Percentiles rank a stretch among this genome's conserved stretches.
phyloP scores from a whole-genome alignment of 2,329 filamentous ascomycete species.

The Anthostomella pinea region DNA sequence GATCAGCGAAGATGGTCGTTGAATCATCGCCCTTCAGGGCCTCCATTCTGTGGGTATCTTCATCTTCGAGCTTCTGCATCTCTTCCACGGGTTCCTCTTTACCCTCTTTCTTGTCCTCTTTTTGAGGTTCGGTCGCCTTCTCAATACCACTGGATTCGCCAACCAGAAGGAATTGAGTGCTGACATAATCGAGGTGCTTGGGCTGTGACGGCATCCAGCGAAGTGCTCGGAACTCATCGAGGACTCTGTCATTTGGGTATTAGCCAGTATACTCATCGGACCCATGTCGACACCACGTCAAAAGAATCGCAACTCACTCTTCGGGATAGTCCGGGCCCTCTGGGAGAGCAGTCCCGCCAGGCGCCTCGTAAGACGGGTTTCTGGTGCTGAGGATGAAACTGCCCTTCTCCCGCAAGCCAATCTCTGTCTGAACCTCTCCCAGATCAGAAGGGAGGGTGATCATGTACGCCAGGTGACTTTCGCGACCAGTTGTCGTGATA shows the following conservation, averaged over 20 bases:
- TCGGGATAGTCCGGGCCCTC: constrained; percentile 68
- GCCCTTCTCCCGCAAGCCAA: constrained; percentile 69
- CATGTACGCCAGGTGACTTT: constrained; percentile 77
- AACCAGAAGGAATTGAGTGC: constrained; percentile 76
- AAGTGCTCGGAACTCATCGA: constrained; percentile 67
- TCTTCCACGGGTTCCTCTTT: constrained; percentile 68
- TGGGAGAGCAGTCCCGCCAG: constrained; percentile 60
- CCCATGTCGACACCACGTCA: too few species aligned
- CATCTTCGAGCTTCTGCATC: constrained; percentile 70
- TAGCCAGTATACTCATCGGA: not conserved
- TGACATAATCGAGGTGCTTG: constrained; percentile 69
- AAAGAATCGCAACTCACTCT: too few species aligned
- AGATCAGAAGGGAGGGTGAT: constrained; percentile 69
- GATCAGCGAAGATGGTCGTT: constrained; percentile 44
- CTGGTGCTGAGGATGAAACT: constrained; percentile 78
- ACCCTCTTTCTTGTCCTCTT: constrained; percentile 55
- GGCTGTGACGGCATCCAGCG: constrained; percentile 75
- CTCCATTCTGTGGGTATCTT: constrained; percentile 67
- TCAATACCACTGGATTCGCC: constrained; percentile 61
- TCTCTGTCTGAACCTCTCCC: constrained; percentile 69
- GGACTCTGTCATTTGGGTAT: constrained; percentile 45
- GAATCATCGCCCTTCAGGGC: constrained; percentile 46
- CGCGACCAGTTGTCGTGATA: constrained; percentile 67
- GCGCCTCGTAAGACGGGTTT: constrained; percentile 70
- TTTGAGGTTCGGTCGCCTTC: constrained; percentile 54